Evolutionary conservation across 306 rosid species (phyloP).

Genomic region (Chamaecrista fasciculata): DNA sequence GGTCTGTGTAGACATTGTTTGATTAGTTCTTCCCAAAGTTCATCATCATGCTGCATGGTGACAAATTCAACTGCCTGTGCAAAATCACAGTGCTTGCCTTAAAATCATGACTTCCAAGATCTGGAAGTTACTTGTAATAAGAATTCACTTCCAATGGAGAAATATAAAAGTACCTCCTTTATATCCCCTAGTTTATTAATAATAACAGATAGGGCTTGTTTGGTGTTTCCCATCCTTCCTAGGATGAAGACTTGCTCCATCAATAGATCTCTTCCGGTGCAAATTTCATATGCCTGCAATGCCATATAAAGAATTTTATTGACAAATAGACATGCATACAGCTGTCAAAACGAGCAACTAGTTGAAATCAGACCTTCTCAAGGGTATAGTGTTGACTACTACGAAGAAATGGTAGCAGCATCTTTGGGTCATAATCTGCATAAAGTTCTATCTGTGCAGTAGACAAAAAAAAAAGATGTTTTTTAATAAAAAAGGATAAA

Average conservation of each 20-base stretch:
- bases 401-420: conserved; percentile 91
- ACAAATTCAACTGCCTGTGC: conserved; percentile 86
- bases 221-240: conserved; percentile 96
- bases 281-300: conserved; percentile 85
- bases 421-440: conserved; percentile 91
- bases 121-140: conserved; percentile 18
- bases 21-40: conserved; percentile 59
- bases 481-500: no score
- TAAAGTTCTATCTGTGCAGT: conserved; percentile 82
- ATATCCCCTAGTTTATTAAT: conserved; percentile 87
- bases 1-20: conserved; percentile 56
- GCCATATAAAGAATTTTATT: conserved; percentile 28
- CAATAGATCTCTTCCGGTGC: conserved; percentile 60
- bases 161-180: conserved; percentile 68
- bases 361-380: conserved; percentile 71
- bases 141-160: conserved; percentile 31
- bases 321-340: conserved; percentile 16
- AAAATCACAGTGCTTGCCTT: conserved; percentile 11
- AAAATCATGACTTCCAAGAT: conserved; percentile 24
- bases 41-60: conserved; percentile 56
- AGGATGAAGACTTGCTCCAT: conserved; percentile 93
- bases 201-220: conserved; percentile 80
- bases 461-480: no score
- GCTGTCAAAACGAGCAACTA: conserved; percentile 23
- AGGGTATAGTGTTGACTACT: conserved; percentile 95